Evolutionary conservation across 1,284 basidiomycete species (phyloP).

Genomic region (Ustilago hordei): DNA sequence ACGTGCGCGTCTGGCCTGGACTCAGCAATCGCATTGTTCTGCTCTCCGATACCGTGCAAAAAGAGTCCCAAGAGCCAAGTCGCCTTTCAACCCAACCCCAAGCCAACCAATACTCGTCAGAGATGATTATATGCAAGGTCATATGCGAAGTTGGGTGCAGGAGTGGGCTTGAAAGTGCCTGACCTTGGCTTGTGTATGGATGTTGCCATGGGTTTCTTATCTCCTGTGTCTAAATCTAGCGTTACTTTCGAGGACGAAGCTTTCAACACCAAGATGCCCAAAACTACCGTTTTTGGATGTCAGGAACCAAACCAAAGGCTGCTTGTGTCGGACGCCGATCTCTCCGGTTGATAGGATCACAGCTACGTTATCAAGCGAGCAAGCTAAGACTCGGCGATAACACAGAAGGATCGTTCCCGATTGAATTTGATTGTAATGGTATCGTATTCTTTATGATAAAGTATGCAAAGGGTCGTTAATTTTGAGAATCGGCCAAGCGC

Average conservation of each 20-base stretch:
- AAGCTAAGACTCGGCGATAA: too few relatives aligned
- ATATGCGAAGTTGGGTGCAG: slow-evolving; percentile 37
- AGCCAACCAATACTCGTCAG: background rate
- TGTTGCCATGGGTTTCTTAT: background rate
- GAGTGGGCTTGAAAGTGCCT: background rate
- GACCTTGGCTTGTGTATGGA: background rate
- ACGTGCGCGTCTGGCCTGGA: too few relatives aligned
- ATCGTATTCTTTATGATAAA: background rate
- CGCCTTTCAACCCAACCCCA: too few relatives aligned
- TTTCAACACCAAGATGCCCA: background rate
- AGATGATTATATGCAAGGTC: slow-evolving; percentile 28
- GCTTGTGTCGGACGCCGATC: too few relatives aligned
- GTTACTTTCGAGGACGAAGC: background rate
- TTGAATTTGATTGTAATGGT: background rate
- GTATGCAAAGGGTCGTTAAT: background rate
- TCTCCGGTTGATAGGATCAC: too few relatives aligned
- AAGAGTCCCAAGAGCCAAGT: too few relatives aligned
- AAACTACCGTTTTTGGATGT: too few relatives aligned
- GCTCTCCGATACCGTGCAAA: too few relatives aligned
- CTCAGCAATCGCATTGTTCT: too few relatives aligned
- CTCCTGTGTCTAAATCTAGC: background rate
- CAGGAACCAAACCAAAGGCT: too few relatives aligned
- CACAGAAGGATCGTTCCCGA: too few relatives aligned
- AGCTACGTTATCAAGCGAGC: too few relatives aligned
- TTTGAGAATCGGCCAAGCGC: background rate